These are phyloP conservation scores for Paecilomyces formosus DNA, from an alignment of 2,329 filamentous ascomycete species.

Conservation along the genomic window DNA sequence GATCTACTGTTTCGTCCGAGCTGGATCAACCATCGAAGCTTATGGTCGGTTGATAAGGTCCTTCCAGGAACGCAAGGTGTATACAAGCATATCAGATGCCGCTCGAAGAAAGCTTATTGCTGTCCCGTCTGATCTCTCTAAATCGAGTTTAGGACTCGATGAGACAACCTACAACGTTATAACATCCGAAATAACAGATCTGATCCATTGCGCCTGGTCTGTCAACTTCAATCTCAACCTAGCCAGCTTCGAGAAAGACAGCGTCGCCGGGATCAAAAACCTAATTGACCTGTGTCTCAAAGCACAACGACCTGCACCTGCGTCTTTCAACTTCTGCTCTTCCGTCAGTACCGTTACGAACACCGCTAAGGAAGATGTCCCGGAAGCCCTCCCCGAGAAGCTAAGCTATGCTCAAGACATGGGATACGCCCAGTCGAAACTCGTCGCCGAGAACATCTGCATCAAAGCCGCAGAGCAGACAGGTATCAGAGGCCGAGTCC, in stretches of 20 bases:
- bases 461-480: constrained; percentile 23
- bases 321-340: constrained; percentile 45
- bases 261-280: constrained; percentile 44
- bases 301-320: constrained; percentile 20
- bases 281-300: constrained; percentile 30
- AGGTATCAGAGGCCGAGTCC: constrained; percentile 26
- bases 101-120: constrained; percentile 37
- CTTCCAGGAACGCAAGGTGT: constrained; percentile 30
- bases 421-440: constrained; percentile 40
- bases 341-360: constrained; percentile 40
- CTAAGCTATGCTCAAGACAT: constrained; percentile 33
- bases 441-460: constrained; percentile 34
- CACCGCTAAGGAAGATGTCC: constrained; percentile 21
- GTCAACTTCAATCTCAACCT: constrained; percentile 58
- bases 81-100: constrained; percentile 8
- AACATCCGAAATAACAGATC: constrained; percentile 36
- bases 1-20: constrained; percentile 53
- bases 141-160: constrained; percentile 43
- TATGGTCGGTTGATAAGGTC: constrained; percentile 39
- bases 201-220: constrained; percentile 59
- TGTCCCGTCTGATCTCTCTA: constrained; percentile 42
- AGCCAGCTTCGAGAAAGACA: constrained; percentile 47
- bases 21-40: constrained; percentile 34
- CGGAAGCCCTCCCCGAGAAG: constrained; percentile 27
- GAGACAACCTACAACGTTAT: constrained; percentile 34